Conservation (phyloP, 2,329 filamentous ascomycete genomes). For the Thielaviopsis cerberus region DNA sequence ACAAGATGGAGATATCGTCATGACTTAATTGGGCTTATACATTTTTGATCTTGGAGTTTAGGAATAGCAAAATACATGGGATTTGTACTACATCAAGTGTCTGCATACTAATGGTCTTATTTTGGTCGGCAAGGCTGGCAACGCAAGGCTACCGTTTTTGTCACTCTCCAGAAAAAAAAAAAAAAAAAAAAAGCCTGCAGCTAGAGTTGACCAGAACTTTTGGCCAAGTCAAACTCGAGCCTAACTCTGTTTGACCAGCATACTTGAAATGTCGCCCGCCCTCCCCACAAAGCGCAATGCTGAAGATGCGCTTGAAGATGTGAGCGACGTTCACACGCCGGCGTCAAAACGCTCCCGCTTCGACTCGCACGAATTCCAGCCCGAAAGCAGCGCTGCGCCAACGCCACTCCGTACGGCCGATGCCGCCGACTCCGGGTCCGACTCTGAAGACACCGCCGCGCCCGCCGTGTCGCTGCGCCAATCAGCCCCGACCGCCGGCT, state of each 20-base stretch:
- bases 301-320: constrained; percentile 40
- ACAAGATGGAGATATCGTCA: constrained; percentile 24
- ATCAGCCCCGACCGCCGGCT: constrained; percentile 64
- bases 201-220: too few relatives aligned
- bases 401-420: constrained; percentile 12
- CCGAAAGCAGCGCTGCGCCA: constrained; percentile 13
- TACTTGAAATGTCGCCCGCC: background rate
- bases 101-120: too few relatives aligned
- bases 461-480: constrained; percentile 42
- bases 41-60: constrained; percentile 8
- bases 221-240: too few relatives aligned
- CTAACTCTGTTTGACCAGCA: too few relatives aligned
- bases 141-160: constrained; percentile 6
- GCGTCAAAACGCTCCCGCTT: constrained; percentile 39
- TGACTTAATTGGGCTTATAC: constrained; percentile 16
- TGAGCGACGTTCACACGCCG: constrained; percentile 35
- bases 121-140: background rate
- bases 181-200: background rate
- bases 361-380: constrained; percentile 17
- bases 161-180: too few relatives aligned
- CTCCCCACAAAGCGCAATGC: constrained; percentile 33
- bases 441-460: constrained; percentile 23
- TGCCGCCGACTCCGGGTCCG: constrained; percentile 23
- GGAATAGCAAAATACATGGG: constrained; percentile 6
- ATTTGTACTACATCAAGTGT: too few relatives aligned